Evolutionary conservation across 345 rosid genomes (phyloP), one percentile per base, ranked within the genome.

Genomic region (Gossypium sturtianum): DNA sequence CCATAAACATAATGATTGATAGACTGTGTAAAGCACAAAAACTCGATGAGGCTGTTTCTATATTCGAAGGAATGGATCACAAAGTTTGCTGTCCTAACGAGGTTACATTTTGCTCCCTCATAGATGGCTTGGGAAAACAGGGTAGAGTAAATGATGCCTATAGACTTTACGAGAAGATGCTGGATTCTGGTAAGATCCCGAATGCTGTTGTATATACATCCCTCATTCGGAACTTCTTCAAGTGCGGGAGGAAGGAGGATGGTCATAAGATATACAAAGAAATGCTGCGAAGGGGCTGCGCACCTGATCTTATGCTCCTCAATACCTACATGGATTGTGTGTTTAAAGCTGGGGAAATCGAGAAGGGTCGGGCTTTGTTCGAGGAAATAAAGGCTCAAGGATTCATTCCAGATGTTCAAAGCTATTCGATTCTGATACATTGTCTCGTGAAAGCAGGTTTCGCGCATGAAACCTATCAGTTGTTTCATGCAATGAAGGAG

Each of bases 221-320:
- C 76, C 96, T 93, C 27, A 91, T 95, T 41, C 87, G 82, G 78
- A 93, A 83, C 86, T 95, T 93, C 83, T 95, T 95, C 83, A 91
- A 76, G 76, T 76, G 76, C 22, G 91, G 96, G 22, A 85, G 99
- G 82, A 90, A 89, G 83, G 94, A 86, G 71, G 99, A 95, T 86
- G 98, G 98, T 16, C 97, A 95, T 86, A 95, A 95, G 89, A 83
- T 91, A 70, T 95, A 88, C 81, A 91, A 89, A 74, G 99, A 95
- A 84, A 89, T 95, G 98, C 76, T 86, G 38, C 76, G 74, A 15
- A 82, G 81, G 29, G 94, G 88, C 13, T 91, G 92, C 53, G 73
- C 81, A 76, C 94, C 94, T 74, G 98, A 95, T 77, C 84, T 93
- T 78, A 88, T 71, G 83, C 88, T 95, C 76, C 89, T 91, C 52